A percentile compares a stretch with the other conserved stretches of the same genome.
Conservation (phyloP, 192 early-diverging fungal genomes). For the Entomortierella lignicola region DNA sequence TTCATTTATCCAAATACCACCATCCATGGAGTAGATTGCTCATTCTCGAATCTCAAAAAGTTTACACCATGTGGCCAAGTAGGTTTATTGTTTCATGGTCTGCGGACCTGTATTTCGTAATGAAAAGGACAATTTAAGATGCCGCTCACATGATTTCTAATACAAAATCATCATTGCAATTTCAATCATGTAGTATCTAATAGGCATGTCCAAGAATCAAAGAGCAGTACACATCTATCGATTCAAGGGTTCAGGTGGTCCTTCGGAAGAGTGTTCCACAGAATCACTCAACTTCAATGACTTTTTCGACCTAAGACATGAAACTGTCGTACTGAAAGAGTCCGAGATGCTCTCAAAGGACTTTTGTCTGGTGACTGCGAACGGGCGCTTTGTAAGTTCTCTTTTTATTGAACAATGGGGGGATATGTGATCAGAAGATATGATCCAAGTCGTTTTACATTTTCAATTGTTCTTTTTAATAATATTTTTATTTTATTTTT, state of each 20-base stretch:
- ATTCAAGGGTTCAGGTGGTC: constrained; percentile 43
- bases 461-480: neutral
- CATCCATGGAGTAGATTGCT: constrained; percentile 43
- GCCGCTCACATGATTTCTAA: constrained; percentile 51
- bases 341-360: constrained; percentile 67
- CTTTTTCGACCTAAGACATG: constrained; percentile 42
- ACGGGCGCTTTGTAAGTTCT: constrained; percentile 61
- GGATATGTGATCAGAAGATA: too few relatives aligned
- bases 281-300: constrained; percentile 37
- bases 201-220: constrained; percentile 52
- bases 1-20: constrained; percentile 47
- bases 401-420: neutral
- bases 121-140: too few relatives aligned
- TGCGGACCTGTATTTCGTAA: neutral
- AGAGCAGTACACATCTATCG: constrained; percentile 42
- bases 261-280: constrained; percentile 13
- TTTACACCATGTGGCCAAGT: constrained; percentile 52
- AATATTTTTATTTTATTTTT: neutral
- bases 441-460: too few relatives aligned
- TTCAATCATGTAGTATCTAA: constrained; percentile 26
- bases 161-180: neutral
- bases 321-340: constrained; percentile 41
- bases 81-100: neutral
- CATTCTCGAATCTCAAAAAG: constrained; percentile 45
- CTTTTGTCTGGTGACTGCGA: constrained; percentile 71